These are phyloP conservation scores for Aspergillus quadrilineatus DNA, from an alignment of 2,329 filamentous ascomycete genomes.

Conservation along the genomic window DNA sequence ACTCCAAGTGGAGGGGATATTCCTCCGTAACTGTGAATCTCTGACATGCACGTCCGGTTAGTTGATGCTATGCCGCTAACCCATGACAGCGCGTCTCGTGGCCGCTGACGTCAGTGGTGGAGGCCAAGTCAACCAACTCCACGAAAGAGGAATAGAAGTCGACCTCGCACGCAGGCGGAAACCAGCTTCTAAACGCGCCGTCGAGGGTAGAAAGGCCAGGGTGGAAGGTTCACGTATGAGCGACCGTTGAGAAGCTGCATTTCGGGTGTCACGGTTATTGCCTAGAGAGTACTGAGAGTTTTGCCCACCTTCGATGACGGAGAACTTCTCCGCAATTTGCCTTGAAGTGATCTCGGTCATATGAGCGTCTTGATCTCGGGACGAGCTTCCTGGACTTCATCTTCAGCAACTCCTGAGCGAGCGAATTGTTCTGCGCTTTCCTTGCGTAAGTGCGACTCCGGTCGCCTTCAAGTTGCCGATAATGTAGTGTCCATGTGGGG, in stretches of 20 bases:
- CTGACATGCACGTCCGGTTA: slow-evolving; percentile 11
- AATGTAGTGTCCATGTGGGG: background rate
- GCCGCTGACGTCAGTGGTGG: slow-evolving; percentile 31
- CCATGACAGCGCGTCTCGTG: slow-evolving; percentile 20
- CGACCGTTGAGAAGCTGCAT: background rate
- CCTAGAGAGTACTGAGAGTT: background rate
- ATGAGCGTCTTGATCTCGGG: background rate
- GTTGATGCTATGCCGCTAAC: slow-evolving; percentile 4
- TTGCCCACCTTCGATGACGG: slow-evolving; percentile 5
- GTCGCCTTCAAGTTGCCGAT: background rate
- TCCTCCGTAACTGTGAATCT: background rate
- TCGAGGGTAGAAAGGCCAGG: background rate
- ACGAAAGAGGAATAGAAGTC: background rate
- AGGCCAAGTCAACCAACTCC: background rate
- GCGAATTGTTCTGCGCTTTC: background rate
- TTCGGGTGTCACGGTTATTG: too few species aligned
- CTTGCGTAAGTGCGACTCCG: background rate
- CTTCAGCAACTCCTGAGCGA: background rate
- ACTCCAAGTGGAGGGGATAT: background rate
- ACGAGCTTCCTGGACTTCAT: background rate
- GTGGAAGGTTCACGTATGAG: background rate
- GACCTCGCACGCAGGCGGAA: background rate
- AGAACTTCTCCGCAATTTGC: background rate
- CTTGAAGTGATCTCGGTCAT: background rate
- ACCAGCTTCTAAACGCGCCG: background rate